Percentiles rank a stretch among this genome's conserved stretches.
phyloP scores from a whole-genome alignment of 257 asterid species.

The Solanum rostratum region DNA sequence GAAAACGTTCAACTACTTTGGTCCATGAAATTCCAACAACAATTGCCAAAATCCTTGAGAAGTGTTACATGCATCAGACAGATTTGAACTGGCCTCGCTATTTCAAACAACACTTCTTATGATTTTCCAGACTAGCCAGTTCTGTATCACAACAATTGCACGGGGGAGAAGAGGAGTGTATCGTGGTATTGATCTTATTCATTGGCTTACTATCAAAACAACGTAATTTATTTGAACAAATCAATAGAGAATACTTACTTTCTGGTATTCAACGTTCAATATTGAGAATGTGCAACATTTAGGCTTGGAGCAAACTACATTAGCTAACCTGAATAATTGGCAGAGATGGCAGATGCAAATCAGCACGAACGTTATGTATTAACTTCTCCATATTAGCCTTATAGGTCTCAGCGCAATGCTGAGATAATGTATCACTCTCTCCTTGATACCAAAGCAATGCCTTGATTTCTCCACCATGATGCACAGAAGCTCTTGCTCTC shows the following conservation, averaged over 20 bases:
- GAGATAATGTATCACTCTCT: conserved; percentile 70
- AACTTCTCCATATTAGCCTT: conserved; percentile 48
- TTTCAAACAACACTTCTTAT: not conserved
- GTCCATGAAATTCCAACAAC: not conserved
- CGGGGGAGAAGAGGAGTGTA: not conserved
- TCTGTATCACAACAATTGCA: not conserved
- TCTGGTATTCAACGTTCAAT: not conserved
- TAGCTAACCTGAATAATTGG: conserved; percentile 58
- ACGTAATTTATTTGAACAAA: not conserved
- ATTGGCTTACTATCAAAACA: not conserved
- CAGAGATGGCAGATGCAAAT: conserved; percentile 49
- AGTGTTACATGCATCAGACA: not conserved
- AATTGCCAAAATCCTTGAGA: not conserved
- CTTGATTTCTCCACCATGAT: conserved; percentile 38
- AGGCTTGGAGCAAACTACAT: not conserved
- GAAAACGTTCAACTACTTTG: not conserved
- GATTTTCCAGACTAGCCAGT: not conserved
- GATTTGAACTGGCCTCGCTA: not conserved
- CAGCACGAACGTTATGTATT: conserved; percentile 39
- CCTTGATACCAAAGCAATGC: conserved; percentile 93
- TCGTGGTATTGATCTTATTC: not conserved
- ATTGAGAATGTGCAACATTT: not conserved
- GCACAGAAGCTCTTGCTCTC: conserved; percentile 40
- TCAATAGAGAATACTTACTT: not conserved
- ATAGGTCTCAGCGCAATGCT: conserved; percentile 40